These are phyloP conservation scores for Hippophae gyantsensis DNA, from an alignment of 306 rosid species.

Conservation along the genomic window DNA sequence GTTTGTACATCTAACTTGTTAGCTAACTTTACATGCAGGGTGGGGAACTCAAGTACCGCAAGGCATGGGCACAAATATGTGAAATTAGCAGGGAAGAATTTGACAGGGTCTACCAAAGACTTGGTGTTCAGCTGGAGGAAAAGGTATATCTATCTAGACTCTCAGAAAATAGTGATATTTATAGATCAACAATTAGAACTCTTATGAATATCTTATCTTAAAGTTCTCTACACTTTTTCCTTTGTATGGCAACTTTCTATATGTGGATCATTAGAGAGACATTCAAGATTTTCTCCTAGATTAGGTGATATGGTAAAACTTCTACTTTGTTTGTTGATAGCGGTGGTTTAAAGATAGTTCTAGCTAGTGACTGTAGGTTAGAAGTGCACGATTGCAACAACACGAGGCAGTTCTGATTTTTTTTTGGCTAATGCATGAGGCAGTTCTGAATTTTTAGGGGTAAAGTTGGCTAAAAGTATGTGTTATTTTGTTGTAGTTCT, in stretches of 20 bases:
- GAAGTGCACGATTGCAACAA: too few relatives aligned
- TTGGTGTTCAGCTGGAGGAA: conserved; percentile 71
- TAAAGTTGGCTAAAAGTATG: too few relatives aligned
- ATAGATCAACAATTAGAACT: neutral
- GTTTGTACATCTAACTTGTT: conserved; percentile 2
- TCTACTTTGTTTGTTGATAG: too few relatives aligned
- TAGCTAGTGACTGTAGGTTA: too few relatives aligned
- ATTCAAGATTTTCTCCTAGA: neutral
- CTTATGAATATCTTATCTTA: neutral
- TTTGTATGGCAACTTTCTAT: neutral
- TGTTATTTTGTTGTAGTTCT: too few relatives aligned
- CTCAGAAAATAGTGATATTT: neutral
- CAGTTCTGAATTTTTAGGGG: too few relatives aligned
- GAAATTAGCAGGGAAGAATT: conserved; percentile 84
- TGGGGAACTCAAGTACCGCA: conserved; percentile 57
- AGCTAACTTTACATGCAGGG: conserved; percentile 34
- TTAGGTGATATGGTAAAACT: neutral
- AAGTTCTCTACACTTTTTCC: neutral
- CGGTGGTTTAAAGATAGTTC: too few relatives aligned
- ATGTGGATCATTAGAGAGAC: neutral
- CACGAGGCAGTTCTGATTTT: too few relatives aligned
- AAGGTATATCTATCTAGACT: conserved; percentile 35
- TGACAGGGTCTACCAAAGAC: conserved; percentile 71
- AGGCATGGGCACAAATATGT: conserved; percentile 81
- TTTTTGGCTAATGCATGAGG: too few relatives aligned